Evolutionary conservation across 163 green algal genomes (phyloP).

Genomic region (Volvox carteri): DNA sequence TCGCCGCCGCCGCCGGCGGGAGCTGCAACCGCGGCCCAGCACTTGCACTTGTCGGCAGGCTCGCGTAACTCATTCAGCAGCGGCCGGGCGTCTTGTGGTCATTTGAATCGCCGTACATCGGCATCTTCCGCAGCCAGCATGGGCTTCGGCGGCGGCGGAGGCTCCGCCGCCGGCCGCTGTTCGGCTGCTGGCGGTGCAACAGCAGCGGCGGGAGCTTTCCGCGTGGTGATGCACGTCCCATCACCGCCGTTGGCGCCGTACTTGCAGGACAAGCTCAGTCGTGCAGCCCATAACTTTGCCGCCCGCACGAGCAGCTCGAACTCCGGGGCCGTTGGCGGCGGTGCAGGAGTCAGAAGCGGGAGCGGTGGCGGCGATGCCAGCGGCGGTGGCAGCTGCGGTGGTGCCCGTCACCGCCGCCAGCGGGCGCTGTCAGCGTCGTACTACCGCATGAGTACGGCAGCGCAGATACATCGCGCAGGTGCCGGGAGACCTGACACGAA

Average conservation of each 20-base stretch:
- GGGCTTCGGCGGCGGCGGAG: background rate
- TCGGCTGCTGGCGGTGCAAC: too few relatives aligned
- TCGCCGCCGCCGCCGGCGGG: background rate
- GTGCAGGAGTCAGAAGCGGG: too few relatives aligned
- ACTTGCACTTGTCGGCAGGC: background rate
- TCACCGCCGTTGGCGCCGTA: constrained; percentile 41
- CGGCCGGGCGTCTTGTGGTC: background rate
- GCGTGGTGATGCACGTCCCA: background rate
- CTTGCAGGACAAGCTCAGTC: constrained; percentile 35
- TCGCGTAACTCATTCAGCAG: background rate
- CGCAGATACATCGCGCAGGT: background rate
- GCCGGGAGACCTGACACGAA: background rate
- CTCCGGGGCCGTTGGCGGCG: too few relatives aligned
- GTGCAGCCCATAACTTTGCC: background rate
- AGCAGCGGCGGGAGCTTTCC: background rate
- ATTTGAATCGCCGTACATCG: background rate
- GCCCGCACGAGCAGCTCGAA: too few relatives aligned
- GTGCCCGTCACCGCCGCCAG: background rate
- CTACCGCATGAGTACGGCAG: background rate
- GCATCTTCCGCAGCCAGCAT: background rate
- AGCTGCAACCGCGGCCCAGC: too few relatives aligned
- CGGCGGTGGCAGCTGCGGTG: background rate
- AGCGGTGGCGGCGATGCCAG: background rate
- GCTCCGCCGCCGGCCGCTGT: background rate
- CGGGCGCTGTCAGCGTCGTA: background rate